Conservation (phyloP, 1,139 yeast species). For the Taphrina confusa region DNA sequence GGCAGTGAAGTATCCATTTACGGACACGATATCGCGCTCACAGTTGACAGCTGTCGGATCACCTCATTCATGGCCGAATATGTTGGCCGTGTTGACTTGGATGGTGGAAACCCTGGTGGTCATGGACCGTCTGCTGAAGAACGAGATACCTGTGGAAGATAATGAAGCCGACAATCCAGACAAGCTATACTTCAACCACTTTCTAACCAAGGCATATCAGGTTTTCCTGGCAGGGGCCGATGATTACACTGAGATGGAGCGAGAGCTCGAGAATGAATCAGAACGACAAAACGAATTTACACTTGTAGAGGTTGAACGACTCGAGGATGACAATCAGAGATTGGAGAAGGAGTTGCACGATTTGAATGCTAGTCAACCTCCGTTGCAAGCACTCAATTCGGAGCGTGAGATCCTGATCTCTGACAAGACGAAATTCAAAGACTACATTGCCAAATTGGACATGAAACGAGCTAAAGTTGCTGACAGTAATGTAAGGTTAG, state of each 20-base stretch:
- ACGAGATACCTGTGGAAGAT: slow-evolving; percentile 27
- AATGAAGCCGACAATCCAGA: slow-evolving; percentile 34
- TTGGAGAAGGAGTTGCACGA: slow-evolving; percentile 46
- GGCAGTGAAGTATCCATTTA: slow-evolving; percentile 71
- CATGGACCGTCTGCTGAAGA: slow-evolving; percentile 28
- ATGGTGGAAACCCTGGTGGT: slow-evolving; percentile 40
- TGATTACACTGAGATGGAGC: slow-evolving; percentile 58
- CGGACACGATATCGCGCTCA: slow-evolving; percentile 54
- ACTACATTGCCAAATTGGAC: slow-evolving; percentile 68
- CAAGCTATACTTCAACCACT: slow-evolving; percentile 48
- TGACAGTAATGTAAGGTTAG: slow-evolving; percentile 54
- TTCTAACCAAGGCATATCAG: slow-evolving; percentile 66
- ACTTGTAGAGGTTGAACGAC: slow-evolving; percentile 51
- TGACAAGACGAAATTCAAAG: slow-evolving; percentile 69
- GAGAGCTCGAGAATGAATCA: slow-evolving; percentile 62
- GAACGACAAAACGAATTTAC: slow-evolving; percentile 51
- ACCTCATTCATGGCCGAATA: slow-evolving; percentile 80
- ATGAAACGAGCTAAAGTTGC: slow-evolving; percentile 58
- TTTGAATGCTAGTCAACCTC: slow-evolving; percentile 49
- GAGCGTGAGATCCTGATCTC: slow-evolving; percentile 67
- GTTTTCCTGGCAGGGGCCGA: slow-evolving; percentile 66
- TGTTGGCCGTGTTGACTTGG: slow-evolving; percentile 59
- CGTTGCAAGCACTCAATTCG: slow-evolving; percentile 53
- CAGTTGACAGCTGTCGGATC: slow-evolving; percentile 93
- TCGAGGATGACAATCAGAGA: slow-evolving; percentile 50